Percentiles rank a stretch among this genome's conserved stretches.
Conservation (phyloP, 805 yeast species). For the Torulaspora indica region DNA sequence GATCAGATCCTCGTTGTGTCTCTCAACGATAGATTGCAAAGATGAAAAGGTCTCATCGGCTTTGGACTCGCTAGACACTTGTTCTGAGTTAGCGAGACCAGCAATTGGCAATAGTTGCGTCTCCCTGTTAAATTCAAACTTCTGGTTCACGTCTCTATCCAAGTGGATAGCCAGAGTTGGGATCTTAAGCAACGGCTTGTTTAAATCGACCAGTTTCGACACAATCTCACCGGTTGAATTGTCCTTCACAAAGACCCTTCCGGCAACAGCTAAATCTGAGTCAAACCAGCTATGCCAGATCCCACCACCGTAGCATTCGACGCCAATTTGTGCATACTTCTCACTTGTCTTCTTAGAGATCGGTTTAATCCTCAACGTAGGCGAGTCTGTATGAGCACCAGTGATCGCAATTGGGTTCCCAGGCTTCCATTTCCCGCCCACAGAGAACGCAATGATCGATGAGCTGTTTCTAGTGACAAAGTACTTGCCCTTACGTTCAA, state of each 20-base stretch:
- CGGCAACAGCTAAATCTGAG: slow-evolving; percentile 86
- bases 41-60: slow-evolving; percentile 50
- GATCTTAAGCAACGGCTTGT: slow-evolving; percentile 79
- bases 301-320: slow-evolving; percentile 93
- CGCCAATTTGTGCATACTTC: slow-evolving; percentile 85
- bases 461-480: slow-evolving; percentile 87
- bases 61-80: slow-evolving; percentile 17
- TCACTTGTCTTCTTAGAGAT: slow-evolving; percentile 62
- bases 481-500: slow-evolving; percentile 59
- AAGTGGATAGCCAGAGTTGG: slow-evolving; percentile 94
- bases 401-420: slow-evolving; percentile 84
- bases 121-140: slow-evolving; percentile 87
- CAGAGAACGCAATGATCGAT: slow-evolving; percentile 79
- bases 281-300: slow-evolving; percentile 98
- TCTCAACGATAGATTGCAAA: slow-evolving; percentile 55
- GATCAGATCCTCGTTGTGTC: slow-evolving; percentile 74
- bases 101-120: slow-evolving; percentile 82
- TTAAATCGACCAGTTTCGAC: slow-evolving; percentile 70
- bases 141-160: slow-evolving; percentile 66
- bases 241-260: slow-evolving; percentile 71
- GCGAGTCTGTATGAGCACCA: slow-evolving; percentile 97
- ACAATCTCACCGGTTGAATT: slow-evolving; percentile 44
- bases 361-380: slow-evolving; percentile 85
- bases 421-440: slow-evolving; percentile 65
- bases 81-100: slow-evolving; percentile 46